Conservation (phyloP, 2,329 filamentous ascomycete genomes). For the Diaporthe citriasiana region DNA sequence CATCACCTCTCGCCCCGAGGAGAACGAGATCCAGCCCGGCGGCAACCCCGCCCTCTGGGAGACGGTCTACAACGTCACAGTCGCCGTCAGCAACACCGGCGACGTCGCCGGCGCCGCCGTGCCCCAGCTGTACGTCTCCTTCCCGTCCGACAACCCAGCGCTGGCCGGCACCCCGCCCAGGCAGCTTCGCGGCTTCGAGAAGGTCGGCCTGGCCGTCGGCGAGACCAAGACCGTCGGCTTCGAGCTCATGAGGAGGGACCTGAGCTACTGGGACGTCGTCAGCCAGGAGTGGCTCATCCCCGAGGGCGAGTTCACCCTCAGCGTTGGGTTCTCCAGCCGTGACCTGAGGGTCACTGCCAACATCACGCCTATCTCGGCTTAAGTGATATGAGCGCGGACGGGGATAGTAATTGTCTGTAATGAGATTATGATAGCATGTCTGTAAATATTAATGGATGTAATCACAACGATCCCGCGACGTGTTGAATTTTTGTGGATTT, state of each 20-base stretch:
- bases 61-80: constrained; percentile 61
- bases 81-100: constrained; percentile 68
- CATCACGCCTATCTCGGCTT: constrained; percentile 37
- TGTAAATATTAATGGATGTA: constrained; percentile 24
- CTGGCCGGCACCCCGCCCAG: constrained; percentile 61
- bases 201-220: constrained; percentile 59
- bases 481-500: neutral
- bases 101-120: constrained; percentile 65
- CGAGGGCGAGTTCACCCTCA: constrained; percentile 50
- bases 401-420: neutral
- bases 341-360: constrained; percentile 38
- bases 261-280: constrained; percentile 64
- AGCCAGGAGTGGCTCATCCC: constrained; percentile 59
- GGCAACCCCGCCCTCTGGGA: constrained; percentile 71
- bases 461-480: neutral
- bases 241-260: constrained; percentile 60
- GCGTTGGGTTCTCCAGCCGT: constrained; percentile 51
- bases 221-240: constrained; percentile 59
- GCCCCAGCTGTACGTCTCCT: constrained; percentile 69
- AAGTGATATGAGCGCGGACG: neutral
- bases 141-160: constrained; percentile 56
- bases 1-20: constrained; percentile 58
- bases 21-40: constrained; percentile 61
- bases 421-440: constrained; percentile 28
- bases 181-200: constrained; percentile 67